Evolutionary conservation across 306 rosid species (phyloP), one percentile per base, ranked within the genome.

Genomic region (Malus asiatica): DNA sequence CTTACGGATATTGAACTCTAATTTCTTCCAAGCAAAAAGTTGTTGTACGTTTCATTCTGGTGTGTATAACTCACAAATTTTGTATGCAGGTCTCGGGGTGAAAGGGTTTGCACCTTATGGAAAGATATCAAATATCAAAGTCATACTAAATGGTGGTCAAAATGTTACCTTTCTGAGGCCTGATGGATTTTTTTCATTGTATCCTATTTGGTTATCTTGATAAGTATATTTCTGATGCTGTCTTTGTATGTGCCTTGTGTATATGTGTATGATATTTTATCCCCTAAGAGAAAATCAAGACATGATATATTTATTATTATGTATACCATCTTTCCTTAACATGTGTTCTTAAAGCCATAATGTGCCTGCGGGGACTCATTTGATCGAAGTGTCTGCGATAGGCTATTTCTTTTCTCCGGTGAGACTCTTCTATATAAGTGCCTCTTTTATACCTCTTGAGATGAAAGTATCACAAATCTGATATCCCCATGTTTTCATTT

Each of bases 141-240:
- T 95, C 78, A 79, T 95, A 79, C 99, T 95, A 65, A 92, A 95
- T 62, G 93, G 96, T 83, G 99, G 99, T 81, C 93, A 90, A 75
- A 92, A 92, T 76, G 91, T 87, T 87, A 87, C 97, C 77, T 92
- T 83, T 83, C 45, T 95, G 91, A 89, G 96, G 86, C 93, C 92
- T 19, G 98, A 95, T 85, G 99, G 99, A 79, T 90, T 84, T 86
- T 95, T 95, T 75, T 90, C 98, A 78, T 95, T 95, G 99, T 95
- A 95, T 92, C 97, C 99, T 90, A 70, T 68, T 44, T 79, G 62
- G 38, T 38, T 61, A 44, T 70, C 9, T 14, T 35, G 70, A 71
- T 77, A 52, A 60, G 67, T 79, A 62, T 58, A 73, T 32, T 76
- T 66, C 15, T 74, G 71, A 73, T 23, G n/a, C 61, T 45, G 16